Evolutionary conservation across 768 basidiomycete species (phyloP), one percentile per base, ranked within the genome.

Genomic region (Tulasnella sp.): DNA sequence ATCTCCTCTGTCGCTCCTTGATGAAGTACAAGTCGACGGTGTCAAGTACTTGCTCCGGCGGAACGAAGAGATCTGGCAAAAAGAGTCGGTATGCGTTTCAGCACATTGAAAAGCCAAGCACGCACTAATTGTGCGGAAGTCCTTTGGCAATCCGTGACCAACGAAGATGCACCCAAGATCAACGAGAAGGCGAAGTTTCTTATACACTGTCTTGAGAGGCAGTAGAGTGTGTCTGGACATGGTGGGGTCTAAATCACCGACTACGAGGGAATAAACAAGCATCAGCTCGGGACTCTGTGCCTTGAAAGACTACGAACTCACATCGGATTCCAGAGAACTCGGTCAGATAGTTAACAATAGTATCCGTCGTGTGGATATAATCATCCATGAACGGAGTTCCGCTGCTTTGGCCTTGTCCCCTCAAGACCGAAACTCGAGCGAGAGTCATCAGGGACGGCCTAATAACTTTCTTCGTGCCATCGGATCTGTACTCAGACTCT

Each of bases 101-200:
- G 44, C 72, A 46, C 22, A 1, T 16, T 42, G 76, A 72, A 18
- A 81, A 22, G 44, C 42, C 24, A 42, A 74, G 74, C 3, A 87
- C 94, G 85, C 83, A 97, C 97, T 99, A 87, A 99, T 99, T 79
- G 97, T 99, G 16, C 97, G 91, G 87, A 99, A 98, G 85, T 99
- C 98, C 85, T 99, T 98, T 22, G 96, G 93, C 24, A 99, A 90
- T 7, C 98, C 98, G 83, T 99, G 98, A 0, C 98, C 98, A 79
- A 99, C 93, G 85, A 99, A 99, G 80, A 96, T 94, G 84, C 98
- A 99, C 7, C 97, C 96, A 34, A 93, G 89, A 85, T 99, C 98
- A 28, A 99, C 96, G 6, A 99, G 88, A 28, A 97, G 86, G 2
- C 98, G 91, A 18, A 99, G 88, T 85, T 99, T 99, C 89, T 99